These are phyloP conservation scores for Sungouiella blattae DNA, from an alignment of 805 yeast species.

Conservation along the genomic window DNA sequence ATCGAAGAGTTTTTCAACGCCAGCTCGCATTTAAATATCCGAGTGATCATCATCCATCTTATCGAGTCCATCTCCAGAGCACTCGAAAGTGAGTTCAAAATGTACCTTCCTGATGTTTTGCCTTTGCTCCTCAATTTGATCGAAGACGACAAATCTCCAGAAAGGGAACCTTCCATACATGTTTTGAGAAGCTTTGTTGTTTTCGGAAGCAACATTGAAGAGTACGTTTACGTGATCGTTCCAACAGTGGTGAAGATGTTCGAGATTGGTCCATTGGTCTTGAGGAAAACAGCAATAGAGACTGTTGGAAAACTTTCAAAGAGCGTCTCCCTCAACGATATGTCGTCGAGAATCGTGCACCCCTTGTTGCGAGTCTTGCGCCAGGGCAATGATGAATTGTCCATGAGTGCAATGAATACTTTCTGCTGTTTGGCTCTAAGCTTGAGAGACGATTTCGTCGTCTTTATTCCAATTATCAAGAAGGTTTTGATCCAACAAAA, in stretches of 20 bases:
- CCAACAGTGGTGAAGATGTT: slow-evolving; percentile 81
- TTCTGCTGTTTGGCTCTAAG: slow-evolving; percentile 74
- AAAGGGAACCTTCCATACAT: slow-evolving; percentile 59
- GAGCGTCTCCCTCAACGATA: slow-evolving; percentile 69
- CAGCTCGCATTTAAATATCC: slow-evolving; percentile 50
- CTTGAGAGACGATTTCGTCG: slow-evolving; percentile 77
- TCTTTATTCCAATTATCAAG: slow-evolving; percentile 80
- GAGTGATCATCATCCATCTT: slow-evolving; percentile 73
- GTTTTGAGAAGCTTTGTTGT: slow-evolving; percentile 80
- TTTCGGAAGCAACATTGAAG: slow-evolving; percentile 85
- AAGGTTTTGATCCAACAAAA: slow-evolving; percentile 59
- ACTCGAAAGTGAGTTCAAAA: slow-evolving; percentile 87
- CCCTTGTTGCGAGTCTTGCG: slow-evolving; percentile 70
- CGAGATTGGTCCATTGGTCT: slow-evolving; percentile 60
- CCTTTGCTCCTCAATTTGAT: slow-evolving; percentile 73
- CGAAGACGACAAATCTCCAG: slow-evolving; percentile 65
- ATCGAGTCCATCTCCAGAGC: slow-evolving; percentile 84
- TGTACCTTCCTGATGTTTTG: slow-evolving; percentile 72
- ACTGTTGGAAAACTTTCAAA: slow-evolving; percentile 80
- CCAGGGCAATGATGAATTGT: slow-evolving; percentile 55
- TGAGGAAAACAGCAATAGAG: slow-evolving; percentile 72
- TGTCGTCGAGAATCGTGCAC: slow-evolving; percentile 88
- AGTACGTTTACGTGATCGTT: slow-evolving; percentile 79
- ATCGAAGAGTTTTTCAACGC: slow-evolving; percentile 67
- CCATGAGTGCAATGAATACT: slow-evolving; percentile 69